Percentiles rank a stretch among this genome's conserved stretches.
phyloP scores from a whole-genome alignment of 2,329 filamentous ascomycete genomes.

The Fusarium ramigenum region DNA sequence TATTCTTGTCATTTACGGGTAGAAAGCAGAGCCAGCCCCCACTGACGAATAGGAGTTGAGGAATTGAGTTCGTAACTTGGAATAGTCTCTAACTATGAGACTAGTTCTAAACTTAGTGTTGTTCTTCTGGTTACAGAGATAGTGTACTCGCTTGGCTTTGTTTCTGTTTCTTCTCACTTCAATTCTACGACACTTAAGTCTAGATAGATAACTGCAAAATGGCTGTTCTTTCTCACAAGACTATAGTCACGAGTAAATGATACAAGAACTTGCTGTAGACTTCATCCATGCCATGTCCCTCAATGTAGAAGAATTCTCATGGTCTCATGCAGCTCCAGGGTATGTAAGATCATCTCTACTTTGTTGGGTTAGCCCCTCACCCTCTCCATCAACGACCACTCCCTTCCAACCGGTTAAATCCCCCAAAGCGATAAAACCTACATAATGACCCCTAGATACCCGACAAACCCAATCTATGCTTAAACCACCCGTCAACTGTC shows the following conservation, averaged over 20 bases:
- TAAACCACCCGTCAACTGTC: background rate
- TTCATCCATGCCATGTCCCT: too few relatives aligned
- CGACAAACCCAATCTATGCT: background rate
- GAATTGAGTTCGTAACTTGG: background rate
- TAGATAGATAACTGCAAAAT: too few relatives aligned
- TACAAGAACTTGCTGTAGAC: background rate
- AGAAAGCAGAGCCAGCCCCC: background rate
- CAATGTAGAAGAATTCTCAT: background rate
- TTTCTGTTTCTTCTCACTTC: too few relatives aligned
- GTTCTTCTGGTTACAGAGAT: accelerated
- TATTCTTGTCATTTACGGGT: conserved; percentile 7
- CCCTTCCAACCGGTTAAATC: background rate
- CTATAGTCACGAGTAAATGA: too few relatives aligned
- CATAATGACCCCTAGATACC: background rate
- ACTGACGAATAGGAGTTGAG: background rate
- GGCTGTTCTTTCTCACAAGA: too few relatives aligned
- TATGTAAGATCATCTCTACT: background rate
- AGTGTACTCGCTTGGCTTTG: too few relatives aligned
- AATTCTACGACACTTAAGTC: too few relatives aligned
- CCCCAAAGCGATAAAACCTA: background rate
- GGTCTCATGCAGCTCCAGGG: background rate
- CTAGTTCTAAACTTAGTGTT: background rate
- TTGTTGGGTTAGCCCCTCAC: conserved; percentile 9
- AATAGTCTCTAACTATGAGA: accelerated
- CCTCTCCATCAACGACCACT: background rate